These are phyloP conservation scores for Polygonum maritimum DNA, from an alignment of 148 eudicot species.

Conservation along the genomic window DNA sequence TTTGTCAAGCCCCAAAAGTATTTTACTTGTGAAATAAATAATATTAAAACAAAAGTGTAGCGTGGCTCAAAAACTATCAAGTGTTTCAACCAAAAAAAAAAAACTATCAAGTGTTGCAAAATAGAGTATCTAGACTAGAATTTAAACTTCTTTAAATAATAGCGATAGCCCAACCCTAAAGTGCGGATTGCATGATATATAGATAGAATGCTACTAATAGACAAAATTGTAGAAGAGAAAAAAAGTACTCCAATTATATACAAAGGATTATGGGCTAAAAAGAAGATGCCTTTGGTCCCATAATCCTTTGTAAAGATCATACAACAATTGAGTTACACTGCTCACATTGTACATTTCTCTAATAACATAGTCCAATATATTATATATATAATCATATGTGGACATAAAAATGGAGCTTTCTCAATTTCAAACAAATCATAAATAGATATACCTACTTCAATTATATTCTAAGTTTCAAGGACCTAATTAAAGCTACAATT, in stretches of 20 bases:
- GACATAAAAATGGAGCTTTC: slow-evolving; percentile 6
- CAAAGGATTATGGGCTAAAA: background rate
- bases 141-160: background rate
- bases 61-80: background rate
- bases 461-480: background rate
- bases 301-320: background rate
- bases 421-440: background rate
- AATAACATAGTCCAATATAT: background rate
- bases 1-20: no score
- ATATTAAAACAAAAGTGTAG: background rate
- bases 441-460: background rate
- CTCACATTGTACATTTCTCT: background rate
- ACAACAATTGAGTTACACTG: slow-evolving; percentile 4
- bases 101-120: background rate
- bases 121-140: background rate
- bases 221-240: background rate
- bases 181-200: background rate
- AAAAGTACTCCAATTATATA: no score
- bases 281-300: slow-evolving; percentile 9
- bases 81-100: background rate
- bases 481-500: slow-evolving; percentile 1
- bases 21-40: no score
- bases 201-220: background rate
- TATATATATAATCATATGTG: background rate
- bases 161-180: background rate